Evolutionary conservation across 768 basidiomycete genomes (phyloP), one percentile per base, ranked within the genome.

Genomic region (Gloeostereum incarnatum): DNA sequence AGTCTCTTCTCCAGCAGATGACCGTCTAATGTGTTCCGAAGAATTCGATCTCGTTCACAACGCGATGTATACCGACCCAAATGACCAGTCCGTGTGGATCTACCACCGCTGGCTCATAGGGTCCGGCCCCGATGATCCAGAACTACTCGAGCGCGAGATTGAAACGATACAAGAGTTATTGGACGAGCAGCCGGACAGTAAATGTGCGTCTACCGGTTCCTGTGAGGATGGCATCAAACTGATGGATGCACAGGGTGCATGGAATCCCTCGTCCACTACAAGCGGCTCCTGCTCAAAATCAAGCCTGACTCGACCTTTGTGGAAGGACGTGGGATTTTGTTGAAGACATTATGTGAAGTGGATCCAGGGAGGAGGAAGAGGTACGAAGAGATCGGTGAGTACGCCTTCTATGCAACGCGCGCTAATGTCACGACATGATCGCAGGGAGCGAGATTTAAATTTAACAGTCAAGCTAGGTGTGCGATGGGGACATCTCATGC

Each of bases 21-120:
- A 13, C 23, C 48, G 37, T 45, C 14, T 18, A 9, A n/a, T 14
- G 14, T 36, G 26, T 23, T 19, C 0, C 4, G 6, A 52, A 99
- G 96, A 99, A 54, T 91, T 94, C 53, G 89, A 92, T 27, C 68
- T 98, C 6, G 81, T 97, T 10, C 73, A 79, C 49, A 91, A 94
- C 51, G 96, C 94, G 1, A 75, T 98, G 64, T 99, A 92, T 60
- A 96, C 93, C 0, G 93, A 97, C 51, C 96, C 96, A 3, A 77
- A 79, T 31, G 94, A 98, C 57, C 94, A 98, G 57, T 91, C 89
- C 43, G 90, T 88, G 1, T 99, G 96, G 96, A 77, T 99, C 41
- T 99, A 98, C 56, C 96, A 98, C 52, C 77, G 92, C n/a, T 98
- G 94, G 92, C 69, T 99, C 2, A 73, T 97, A 37, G 90, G 89